Conservation (phyloP, 2,329 filamentous ascomycete genomes). For the Fusarium anthophilum region DNA sequence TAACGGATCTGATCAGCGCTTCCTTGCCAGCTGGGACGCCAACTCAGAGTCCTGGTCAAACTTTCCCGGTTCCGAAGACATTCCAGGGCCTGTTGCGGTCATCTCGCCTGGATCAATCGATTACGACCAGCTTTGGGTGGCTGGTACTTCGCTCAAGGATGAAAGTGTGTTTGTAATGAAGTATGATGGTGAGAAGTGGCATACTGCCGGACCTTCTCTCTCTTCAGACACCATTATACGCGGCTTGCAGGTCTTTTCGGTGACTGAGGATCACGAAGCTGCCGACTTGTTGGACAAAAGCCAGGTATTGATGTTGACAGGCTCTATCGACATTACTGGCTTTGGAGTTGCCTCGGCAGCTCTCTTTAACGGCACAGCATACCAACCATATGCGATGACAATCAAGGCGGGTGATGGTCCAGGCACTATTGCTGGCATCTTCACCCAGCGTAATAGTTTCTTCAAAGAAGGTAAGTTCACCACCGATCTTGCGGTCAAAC, state of each 20-base stretch:
- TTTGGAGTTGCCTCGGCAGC: constrained; percentile 88
- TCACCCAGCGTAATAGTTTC: constrained; percentile 82
- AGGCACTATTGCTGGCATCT: constrained; percentile 82
- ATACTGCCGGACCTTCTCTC: constrained; percentile 70
- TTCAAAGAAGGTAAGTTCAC: constrained; percentile 73
- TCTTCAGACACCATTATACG: constrained; percentile 74
- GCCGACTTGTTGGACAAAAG: constrained; percentile 71
- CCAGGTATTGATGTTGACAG: constrained; percentile 84
- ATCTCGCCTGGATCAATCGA: constrained; percentile 79
- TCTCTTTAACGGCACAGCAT: constrained; percentile 83
- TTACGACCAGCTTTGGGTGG: constrained; percentile 80
- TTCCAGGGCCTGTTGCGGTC: constrained; percentile 83
- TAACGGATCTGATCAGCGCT: constrained; percentile 68
- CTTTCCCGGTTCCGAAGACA: constrained; percentile 67
- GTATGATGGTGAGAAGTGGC: constrained; percentile 79
- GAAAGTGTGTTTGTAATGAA: constrained; percentile 82
- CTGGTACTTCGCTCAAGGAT: constrained; percentile 71
- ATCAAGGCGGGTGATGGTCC: constrained; percentile 70
- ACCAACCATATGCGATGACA: constrained; percentile 83
- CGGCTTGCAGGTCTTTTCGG: constrained; percentile 81
- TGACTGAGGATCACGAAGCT: constrained; percentile 73
- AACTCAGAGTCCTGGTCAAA: constrained; percentile 72
- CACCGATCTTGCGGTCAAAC: background rate
- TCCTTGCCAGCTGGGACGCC: constrained; percentile 77
- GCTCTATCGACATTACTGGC: constrained; percentile 76